Conservation (phyloP, 2,329 filamentous ascomycete species). For the Aspergillus uvarum region DNA sequence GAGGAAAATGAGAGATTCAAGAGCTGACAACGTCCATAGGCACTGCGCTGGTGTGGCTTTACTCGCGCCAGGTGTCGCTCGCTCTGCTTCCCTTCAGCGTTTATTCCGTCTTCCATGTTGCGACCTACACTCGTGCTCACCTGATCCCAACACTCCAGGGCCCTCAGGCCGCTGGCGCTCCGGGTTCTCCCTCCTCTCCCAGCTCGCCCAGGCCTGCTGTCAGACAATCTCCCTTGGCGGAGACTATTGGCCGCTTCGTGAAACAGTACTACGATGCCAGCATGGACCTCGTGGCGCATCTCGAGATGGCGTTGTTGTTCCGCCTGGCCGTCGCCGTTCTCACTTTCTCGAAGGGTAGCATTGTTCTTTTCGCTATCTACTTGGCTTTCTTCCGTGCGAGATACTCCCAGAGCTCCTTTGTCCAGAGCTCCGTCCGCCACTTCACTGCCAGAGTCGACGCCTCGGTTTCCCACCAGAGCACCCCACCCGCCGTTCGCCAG, state of each 20-base stretch:
- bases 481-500: slow-evolving; percentile 74
- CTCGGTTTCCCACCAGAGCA: slow-evolving; percentile 80
- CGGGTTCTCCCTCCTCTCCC: slow-evolving; percentile 57
- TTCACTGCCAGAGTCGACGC: slow-evolving; percentile 76
- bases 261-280: slow-evolving; percentile 97
- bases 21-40: slow-evolving; percentile 51
- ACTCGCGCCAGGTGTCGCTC: slow-evolving; percentile 82
- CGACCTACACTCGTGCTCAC: slow-evolving; percentile 92
- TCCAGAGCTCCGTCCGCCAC: slow-evolving; percentile 76
- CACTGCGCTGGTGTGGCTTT: slow-evolving; percentile 94
- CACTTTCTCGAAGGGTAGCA: slow-evolving; percentile 85
- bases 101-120: slow-evolving; percentile 98
- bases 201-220: slow-evolving; percentile 52
- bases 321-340: slow-evolving; percentile 78
- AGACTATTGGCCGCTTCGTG: slow-evolving; percentile 87
- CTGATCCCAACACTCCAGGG: slow-evolving; percentile 83
- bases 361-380: slow-evolving; percentile 84
- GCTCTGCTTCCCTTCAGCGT: slow-evolving; percentile 92
- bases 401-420: slow-evolving; percentile 85
- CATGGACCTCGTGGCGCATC: slow-evolving; percentile 86
- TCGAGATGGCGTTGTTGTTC: slow-evolving; percentile 86
- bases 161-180: slow-evolving; percentile 49
- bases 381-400: slow-evolving; percentile 89
- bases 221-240: slow-evolving; percentile 64
- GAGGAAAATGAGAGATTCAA: background rate